phyloP scores from a whole-genome alignment of 352 stramenopile genomes.

The Blastocystis sp. region DNA sequence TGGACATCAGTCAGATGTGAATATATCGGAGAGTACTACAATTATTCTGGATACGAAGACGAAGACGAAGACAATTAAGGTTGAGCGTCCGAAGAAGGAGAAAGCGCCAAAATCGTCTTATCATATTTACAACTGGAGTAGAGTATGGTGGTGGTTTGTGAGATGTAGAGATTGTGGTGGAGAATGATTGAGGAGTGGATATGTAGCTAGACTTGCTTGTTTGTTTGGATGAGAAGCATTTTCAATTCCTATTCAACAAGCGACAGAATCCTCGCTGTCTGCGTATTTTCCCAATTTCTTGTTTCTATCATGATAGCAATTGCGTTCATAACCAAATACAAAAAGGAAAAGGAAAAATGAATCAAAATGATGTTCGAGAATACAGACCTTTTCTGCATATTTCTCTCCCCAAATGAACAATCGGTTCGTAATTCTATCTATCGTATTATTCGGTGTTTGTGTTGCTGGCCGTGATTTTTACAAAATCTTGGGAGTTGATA shows the following conservation, averaged over 20 bases:
- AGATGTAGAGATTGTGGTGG: not conserved
- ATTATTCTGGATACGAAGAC: no score
- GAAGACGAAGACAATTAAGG: no score
- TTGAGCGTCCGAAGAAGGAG: not conserved
- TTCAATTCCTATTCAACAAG: no score
- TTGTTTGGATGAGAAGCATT: no score
- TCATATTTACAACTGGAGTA: not conserved
- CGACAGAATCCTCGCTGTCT: no score
- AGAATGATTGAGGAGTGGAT: not conserved
- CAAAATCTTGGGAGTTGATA: constrained; percentile 60
- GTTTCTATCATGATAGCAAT: no score
- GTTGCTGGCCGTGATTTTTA: constrained; percentile 51
- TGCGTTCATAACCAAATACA: not conserved
- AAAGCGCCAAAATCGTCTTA: not conserved
- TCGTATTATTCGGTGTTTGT: constrained; percentile 31
- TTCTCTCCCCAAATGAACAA: constrained; percentile 30
- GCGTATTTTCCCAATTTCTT: no score
- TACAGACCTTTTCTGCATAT: no score
- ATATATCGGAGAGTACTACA: no score
- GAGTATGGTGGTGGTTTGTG: not conserved
- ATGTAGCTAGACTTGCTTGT: not conserved
- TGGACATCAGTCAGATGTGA: no score
- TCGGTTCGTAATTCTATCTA: constrained; percentile 7
- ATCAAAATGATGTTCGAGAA: no score
- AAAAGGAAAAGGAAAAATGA: not conserved